Evolutionary conservation across 1,284 basidiomycete species (phyloP).

Genomic region (Xanthoconium separans): DNA sequence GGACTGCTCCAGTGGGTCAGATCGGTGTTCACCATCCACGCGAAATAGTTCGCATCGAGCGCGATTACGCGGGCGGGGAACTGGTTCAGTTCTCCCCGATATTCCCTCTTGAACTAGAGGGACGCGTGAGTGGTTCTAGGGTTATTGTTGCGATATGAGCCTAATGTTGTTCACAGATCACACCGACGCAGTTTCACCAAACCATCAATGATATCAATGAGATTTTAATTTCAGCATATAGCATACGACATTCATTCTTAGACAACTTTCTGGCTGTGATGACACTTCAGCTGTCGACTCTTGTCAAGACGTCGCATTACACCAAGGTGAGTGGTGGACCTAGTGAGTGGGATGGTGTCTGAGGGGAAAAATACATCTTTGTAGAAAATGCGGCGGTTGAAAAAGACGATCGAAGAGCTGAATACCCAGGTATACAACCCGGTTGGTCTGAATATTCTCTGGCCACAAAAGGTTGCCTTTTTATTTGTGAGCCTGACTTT

Average conservation of each 20-base stretch:
- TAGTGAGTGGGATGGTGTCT: neutral
- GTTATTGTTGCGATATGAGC: neutral
- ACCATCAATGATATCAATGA: slow-evolving; percentile 85
- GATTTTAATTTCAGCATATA: slow-evolving; percentile 75
- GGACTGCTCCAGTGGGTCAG: slow-evolving; percentile 72
- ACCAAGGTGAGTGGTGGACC: slow-evolving; percentile 53
- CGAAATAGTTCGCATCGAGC: slow-evolving; percentile 78
- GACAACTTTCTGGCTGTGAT: slow-evolving; percentile 73
- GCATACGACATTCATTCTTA: slow-evolving; percentile 57
- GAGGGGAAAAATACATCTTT: neutral
- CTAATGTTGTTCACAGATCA: slow-evolving; percentile 50
- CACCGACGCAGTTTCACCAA: slow-evolving; percentile 80
- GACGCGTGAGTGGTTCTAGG: slow-evolving; percentile 55
- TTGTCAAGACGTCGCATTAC: slow-evolving; percentile 69
- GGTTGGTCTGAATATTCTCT: slow-evolving; percentile 76
- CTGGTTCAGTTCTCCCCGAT: slow-evolving; percentile 76
- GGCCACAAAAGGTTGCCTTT: slow-evolving; percentile 78
- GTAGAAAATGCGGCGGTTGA: slow-evolving; percentile 77
- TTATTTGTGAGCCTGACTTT: slow-evolving; percentile 66
- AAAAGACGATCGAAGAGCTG: slow-evolving; percentile 56
- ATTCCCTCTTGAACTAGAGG: slow-evolving; percentile 82
- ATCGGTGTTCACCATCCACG: slow-evolving; percentile 83
- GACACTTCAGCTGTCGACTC: slow-evolving; percentile 70
- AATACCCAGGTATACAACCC: slow-evolving; percentile 76
- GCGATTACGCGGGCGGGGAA: slow-evolving; percentile 82